Percentiles rank a stretch among this genome's conserved stretches.
Evolutionary conservation across 768 basidiomycete species (phyloP).

Genomic region (Amanita exitialis): DNA sequence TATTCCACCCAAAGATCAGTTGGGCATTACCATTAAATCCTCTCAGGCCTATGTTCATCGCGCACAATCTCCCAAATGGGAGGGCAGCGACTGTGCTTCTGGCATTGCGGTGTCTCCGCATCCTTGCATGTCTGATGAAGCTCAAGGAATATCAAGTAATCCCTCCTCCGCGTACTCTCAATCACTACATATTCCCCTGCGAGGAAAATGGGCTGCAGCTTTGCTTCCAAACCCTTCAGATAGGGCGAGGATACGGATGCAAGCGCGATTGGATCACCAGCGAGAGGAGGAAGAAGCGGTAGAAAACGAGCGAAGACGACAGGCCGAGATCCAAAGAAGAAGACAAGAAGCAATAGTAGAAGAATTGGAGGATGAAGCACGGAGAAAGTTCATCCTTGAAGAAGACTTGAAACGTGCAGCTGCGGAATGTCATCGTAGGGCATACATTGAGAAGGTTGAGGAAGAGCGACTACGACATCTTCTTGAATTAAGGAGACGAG

Average conservation of each 20-base stretch:
- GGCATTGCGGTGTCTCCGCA: background rate
- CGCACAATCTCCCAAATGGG: background rate
- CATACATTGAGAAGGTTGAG: conserved; percentile 28
- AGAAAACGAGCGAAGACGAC: conserved; percentile 34
- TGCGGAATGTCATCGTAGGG: conserved; percentile 27
- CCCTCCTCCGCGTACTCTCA: background rate
- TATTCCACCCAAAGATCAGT: background rate
- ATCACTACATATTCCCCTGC: conserved; percentile 1
- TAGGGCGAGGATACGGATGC: conserved; percentile 14
- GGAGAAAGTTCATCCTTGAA: conserved; percentile 27
- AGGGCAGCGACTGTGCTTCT: background rate
- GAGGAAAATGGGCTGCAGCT: conserved; percentile 5
- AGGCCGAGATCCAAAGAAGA: conserved; percentile 25
- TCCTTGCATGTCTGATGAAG: background rate
- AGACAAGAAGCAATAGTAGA: conserved; percentile 32
- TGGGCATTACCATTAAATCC: background rate
- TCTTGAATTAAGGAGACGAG: conserved; percentile 35
- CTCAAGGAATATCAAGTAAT: background rate
- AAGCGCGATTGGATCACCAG: conserved; percentile 10
- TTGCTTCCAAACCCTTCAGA: conserved; percentile 13
- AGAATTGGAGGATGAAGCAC: conserved; percentile 33
- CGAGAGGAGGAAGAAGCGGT: conserved; percentile 33
- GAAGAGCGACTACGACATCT: conserved; percentile 36
- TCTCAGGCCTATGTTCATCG: background rate
- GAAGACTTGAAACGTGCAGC: conserved; percentile 28